Evolutionary conservation across 352 stramenopile species (phyloP).

Genomic region (Phytophthora niederhauseri): DNA sequence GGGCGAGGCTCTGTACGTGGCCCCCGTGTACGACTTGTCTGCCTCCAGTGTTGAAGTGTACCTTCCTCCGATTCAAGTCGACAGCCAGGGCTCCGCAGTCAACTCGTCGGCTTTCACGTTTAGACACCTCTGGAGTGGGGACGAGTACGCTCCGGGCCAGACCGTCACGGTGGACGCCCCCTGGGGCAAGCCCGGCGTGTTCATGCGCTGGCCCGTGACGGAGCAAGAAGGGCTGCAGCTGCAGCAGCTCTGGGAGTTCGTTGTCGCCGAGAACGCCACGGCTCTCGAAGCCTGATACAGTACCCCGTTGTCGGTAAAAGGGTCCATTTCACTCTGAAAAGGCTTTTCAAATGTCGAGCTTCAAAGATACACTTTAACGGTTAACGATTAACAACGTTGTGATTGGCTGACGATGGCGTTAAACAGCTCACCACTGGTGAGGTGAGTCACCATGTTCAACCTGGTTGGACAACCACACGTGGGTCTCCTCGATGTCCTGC

Average conservation of each 20-base stretch:
- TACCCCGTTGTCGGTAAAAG: too few relatives aligned
- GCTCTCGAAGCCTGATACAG: not conserved
- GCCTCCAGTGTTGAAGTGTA: slow-evolving; percentile 30
- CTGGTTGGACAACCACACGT: not conserved
- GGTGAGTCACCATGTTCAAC: too few relatives aligned
- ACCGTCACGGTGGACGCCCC: slow-evolving; percentile 29
- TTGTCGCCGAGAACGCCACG: slow-evolving; percentile 30
- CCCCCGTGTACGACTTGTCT: slow-evolving; percentile 34
- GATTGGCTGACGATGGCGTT: not conserved
- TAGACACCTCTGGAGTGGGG: slow-evolving; percentile 31
- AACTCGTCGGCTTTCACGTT: slow-evolving; percentile 24
- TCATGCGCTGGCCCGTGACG: slow-evolving; percentile 35
- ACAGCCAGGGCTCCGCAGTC: slow-evolving; percentile 23
- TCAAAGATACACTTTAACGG: too few relatives aligned
- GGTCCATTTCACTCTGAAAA: too few relatives aligned
- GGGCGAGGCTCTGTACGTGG: slow-evolving; percentile 34
- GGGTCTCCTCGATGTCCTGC: slow-evolving; percentile 18
- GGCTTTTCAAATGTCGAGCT: too few relatives aligned
- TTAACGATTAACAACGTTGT: too few relatives aligned
- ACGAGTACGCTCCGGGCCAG: slow-evolving; percentile 22
- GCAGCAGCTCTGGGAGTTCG: slow-evolving; percentile 30
- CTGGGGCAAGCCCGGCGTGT: slow-evolving; percentile 28
- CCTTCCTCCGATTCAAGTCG: slow-evolving; percentile 32
- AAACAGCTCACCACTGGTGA: not conserved
- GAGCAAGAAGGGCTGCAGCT: slow-evolving; percentile 31